phyloP scores from a whole-genome alignment of 306 rosid genomes.

The Casuarina glauca region DNA sequence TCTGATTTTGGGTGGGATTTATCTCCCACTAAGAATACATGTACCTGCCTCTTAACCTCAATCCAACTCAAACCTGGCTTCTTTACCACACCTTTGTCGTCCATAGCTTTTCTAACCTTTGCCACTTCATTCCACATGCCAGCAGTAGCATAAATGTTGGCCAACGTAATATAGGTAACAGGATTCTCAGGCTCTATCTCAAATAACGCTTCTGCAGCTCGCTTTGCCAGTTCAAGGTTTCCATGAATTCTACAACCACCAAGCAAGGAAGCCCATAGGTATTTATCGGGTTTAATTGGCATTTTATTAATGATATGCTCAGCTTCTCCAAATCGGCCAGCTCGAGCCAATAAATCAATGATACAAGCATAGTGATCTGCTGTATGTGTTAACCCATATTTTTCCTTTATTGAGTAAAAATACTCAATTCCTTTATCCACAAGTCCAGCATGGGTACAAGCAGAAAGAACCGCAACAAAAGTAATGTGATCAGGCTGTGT shows the following conservation, averaged over 20 bases:
- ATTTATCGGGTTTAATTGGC: constrained; percentile 61
- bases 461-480: constrained; percentile 68
- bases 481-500: constrained; percentile 57
- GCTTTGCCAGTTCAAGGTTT: constrained; percentile 54
- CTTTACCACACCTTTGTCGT: constrained; percentile 47
- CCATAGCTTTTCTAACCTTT: constrained; percentile 54
- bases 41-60: constrained; percentile 57
- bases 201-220: constrained; percentile 62
- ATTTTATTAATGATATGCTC: constrained; percentile 53
- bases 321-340: constrained; percentile 60
- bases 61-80: constrained; percentile 71
- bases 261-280: constrained; percentile 67
- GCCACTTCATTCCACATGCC: constrained; percentile 61
- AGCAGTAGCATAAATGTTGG: constrained; percentile 67
- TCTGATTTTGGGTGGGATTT: constrained; percentile 53
- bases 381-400: constrained; percentile 53
- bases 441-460: constrained; percentile 71
- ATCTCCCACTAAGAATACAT: constrained; percentile 62
- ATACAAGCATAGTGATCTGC: constrained; percentile 70
- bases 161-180: constrained; percentile 58
- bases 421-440: constrained; percentile 61
- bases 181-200: constrained; percentile 70
- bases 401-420: constrained; percentile 54
- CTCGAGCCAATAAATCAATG: constrained; percentile 63
- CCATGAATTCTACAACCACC: constrained; percentile 78